These are phyloP conservation scores for Adenanthera pavonina DNA, from an alignment of 306 rosid genomes.

Conservation along the genomic window DNA sequence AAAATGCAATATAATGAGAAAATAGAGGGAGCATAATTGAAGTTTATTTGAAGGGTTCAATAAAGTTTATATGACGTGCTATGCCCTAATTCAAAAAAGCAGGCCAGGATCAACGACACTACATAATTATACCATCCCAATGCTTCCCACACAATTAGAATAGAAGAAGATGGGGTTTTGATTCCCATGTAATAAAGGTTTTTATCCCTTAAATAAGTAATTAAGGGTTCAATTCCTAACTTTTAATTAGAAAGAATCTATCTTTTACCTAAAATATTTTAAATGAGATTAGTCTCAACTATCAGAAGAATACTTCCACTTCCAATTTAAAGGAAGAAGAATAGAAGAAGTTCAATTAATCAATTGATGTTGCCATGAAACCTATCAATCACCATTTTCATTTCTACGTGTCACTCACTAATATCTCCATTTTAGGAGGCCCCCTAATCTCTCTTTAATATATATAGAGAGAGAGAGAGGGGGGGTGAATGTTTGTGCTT, in stretches of 20 bases:
- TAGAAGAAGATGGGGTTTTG: constrained; percentile 10
- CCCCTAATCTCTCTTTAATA: neutral
- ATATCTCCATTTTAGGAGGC: neutral
- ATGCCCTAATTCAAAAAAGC: constrained; percentile 26
- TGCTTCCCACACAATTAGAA: constrained; percentile 3
- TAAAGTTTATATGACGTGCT: neutral
- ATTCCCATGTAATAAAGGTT: too few species aligned
- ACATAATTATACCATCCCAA: too few species aligned
- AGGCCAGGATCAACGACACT: too few species aligned
- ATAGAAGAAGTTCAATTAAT: constrained; percentile 29
- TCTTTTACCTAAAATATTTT: too few species aligned
- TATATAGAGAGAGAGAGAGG: constrained; percentile 38
- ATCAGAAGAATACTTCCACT: too few species aligned
- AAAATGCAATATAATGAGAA: neutral
- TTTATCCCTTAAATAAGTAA: too few species aligned
- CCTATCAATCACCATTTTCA: constrained; percentile 36
- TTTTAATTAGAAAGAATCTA: too few species aligned
- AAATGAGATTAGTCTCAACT: too few species aligned
- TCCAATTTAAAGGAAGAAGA: neutral
- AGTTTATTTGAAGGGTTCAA: neutral
- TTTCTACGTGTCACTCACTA: constrained; percentile 16
- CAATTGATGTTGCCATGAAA: neutral
- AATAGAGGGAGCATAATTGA: neutral
- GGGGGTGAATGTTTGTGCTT: constrained; percentile 64
- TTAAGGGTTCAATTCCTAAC: too few species aligned